Conservation (phyloP, 2,329 filamentous ascomycete genomes). For the Trichoderma pleuroti region DNA sequence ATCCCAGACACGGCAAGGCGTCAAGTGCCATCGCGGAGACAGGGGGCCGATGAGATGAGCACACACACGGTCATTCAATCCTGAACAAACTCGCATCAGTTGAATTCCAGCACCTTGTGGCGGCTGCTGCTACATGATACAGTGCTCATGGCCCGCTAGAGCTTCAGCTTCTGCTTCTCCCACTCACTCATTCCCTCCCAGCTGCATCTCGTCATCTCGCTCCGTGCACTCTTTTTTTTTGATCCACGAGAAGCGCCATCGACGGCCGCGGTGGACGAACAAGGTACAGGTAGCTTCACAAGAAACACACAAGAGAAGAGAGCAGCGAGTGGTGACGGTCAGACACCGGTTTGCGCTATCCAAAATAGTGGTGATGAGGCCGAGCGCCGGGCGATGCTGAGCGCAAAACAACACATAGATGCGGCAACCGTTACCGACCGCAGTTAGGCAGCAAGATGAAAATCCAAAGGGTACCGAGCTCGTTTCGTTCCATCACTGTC, state of each 20-base stretch:
- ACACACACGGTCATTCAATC: neutral
- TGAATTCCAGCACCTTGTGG: neutral
- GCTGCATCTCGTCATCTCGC: neutral
- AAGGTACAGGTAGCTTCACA: neutral
- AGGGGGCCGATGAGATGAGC: neutral
- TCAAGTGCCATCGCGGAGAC: neutral
- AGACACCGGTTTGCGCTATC: neutral
- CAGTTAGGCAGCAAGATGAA: constrained; percentile 16
- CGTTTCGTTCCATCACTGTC: neutral
- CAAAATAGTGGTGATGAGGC: constrained; percentile 6
- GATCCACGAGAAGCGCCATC: neutral
- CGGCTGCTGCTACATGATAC: neutral
- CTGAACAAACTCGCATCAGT: neutral
- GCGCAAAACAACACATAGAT: neutral
- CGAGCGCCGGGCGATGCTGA: constrained; percentile 4
- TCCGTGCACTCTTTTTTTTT: neutral
- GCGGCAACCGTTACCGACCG: neutral
- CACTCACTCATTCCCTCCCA: neutral
- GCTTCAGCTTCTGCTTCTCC: neutral
- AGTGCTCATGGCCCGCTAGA: neutral
- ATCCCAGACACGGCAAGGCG: neutral
- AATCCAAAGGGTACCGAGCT: constrained; percentile 21
- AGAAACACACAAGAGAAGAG: neutral
- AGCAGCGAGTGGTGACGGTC: neutral
- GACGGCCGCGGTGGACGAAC: neutral